Base-by-base conservation (phyloP, 345 rosid genomes). In the Euphorbia peplus region DNA sequence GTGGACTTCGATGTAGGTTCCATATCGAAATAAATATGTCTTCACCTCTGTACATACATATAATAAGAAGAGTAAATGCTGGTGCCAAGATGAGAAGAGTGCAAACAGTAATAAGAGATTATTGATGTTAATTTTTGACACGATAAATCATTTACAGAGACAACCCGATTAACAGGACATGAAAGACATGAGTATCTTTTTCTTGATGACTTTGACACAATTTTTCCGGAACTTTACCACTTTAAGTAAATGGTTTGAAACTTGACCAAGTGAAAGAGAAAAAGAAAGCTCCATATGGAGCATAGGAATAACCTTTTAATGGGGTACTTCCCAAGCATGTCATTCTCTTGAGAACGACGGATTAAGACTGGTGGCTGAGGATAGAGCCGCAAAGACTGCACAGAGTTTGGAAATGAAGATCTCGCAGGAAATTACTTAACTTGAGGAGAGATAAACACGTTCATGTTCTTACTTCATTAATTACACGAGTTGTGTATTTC, bases 281-380 rank as follows among this genome's bases (percentile, higher is more conserved):
- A 30, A 57, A 3, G 46, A 24, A 47, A 51, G 56, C 56, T 11
- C 35, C 39, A 30, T 50, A 18, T n/a, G 44, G 70, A 50, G 48
- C 46, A 60, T 39, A 56, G 28, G 19, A 26, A 18, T 18, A 1
- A 93, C 98, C 90, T 91, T 78, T 79, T 85, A 65, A 91, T 89
- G 0, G 87, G 98, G 81, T 91, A 93, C 59, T 71, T 73, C 64
- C 97, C 98, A 66, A 93, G 97, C 58, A 78, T 60, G 75, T 93
- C 98, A 26, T 77, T 76, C 61, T 81, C 85, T 37, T 89, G 44
- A 66, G 97, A 91, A 59, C 98, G 96, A 6, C 97, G 97, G 61
- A 93, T 93, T 57, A 93, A 78, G 67, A 93, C 97, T 18, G 98
- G 98, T 63, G 98, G 98, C 70, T 93, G 98, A 51, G 98, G 98